Evolutionary conservation across 345 rosid genomes (phyloP).

Genomic region (Eucalyptus erythrocorys): DNA sequence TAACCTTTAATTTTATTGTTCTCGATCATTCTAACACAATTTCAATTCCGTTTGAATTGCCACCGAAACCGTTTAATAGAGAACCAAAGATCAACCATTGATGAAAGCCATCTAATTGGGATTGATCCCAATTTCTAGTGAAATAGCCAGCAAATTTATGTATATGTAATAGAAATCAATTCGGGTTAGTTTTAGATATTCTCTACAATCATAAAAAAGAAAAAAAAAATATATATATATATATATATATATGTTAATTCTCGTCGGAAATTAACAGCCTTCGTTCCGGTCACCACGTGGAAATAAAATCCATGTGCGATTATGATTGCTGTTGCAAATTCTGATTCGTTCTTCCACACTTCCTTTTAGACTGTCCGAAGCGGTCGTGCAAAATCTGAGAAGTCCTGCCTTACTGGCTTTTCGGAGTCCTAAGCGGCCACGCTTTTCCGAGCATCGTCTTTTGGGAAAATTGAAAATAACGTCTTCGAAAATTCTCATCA

Average conservation of each 20-base stretch:
- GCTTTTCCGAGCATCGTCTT: neutral
- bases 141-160: neutral
- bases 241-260: too few species aligned
- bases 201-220: rapidly evolving
- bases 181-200: rapidly evolving
- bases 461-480: neutral
- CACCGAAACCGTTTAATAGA: rapidly evolving
- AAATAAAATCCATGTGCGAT: neutral
- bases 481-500: neutral
- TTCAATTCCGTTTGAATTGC: rapidly evolving
- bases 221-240: too few species aligned
- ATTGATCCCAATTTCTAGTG: rapidly evolving
- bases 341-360: neutral
- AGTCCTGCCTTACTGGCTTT: neutral
- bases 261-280: neutral
- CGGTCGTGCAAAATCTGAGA: neutral
- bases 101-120: neutral
- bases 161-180: neutral
- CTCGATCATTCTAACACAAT: too few species aligned
- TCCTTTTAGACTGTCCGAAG: neutral
- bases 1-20: neutral
- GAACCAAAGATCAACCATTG: neutral
- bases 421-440: neutral
- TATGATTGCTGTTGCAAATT: neutral
- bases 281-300: neutral